Evolutionary conservation across 768 basidiomycete species (phyloP), one percentile per base, ranked within the genome.

Genomic region (Calocera cornea): DNA sequence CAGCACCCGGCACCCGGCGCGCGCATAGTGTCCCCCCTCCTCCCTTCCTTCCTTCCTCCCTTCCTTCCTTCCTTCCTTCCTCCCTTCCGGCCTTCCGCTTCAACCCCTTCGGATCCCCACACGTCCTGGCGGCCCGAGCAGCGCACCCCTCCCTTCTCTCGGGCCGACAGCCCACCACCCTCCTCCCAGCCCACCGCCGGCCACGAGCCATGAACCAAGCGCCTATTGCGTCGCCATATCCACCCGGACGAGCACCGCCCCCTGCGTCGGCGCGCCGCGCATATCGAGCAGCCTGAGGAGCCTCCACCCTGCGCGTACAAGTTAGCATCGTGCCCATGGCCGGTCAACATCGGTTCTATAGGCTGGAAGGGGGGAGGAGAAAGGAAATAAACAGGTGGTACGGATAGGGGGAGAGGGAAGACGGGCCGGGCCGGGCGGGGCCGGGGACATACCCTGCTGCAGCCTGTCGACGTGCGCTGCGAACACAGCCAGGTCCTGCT

Each of bases 401-500:
- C 5, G 36, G 36, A 38, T 5, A 38, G 14, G 14, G 36, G 36
- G 36, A 38, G 14, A 14, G 36, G 14, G 36, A 38, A 38, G 36
- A n/a, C n/a, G n/a, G n/a, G n/a, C n/a, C n/a, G n/a, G n/a, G n/a
- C n/a, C n/a, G n/a, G n/a, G n/a, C n/a, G n/a, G n/a, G n/a, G 36
- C 7, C 5, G 7, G 36, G 36, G 19, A 47, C 19, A 19, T 19
- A 47, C 44, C 44, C 24, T 76, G 74, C 47, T 80, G 74, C 29
- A 86, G 70, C 67, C 81, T 75, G 33, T 76, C 77, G 34, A 86
- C 69, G 12, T 80, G 78, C n/a, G 80, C 82, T 72, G 84, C 83
- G 72, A 85, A 86, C 5, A 81, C 76, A 1, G 78, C 81, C n/a
- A 85, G 44, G 38, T 65, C 41, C 22, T 44, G 11, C 40, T 68